phyloP scores from a whole-genome alignment of 1,139 yeast species.

The Eremothecium coryli region DNA sequence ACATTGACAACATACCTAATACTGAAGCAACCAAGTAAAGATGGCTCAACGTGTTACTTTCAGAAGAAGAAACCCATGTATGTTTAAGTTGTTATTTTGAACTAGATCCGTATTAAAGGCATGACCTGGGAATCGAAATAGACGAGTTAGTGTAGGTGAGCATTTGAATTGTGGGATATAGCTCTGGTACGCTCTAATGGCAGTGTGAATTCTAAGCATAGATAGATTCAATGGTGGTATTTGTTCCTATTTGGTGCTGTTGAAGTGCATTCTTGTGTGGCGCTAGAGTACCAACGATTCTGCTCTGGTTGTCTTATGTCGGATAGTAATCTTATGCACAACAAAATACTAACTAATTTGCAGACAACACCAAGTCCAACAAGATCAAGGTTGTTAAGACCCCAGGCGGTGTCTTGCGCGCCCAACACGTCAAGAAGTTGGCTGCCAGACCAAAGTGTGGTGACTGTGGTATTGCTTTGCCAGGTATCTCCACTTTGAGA shows the following conservation, averaged over 20 bases:
- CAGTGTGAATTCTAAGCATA: too few species aligned
- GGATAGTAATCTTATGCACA: background rate
- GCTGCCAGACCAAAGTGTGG: constrained; percentile 98
- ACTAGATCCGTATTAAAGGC: background rate
- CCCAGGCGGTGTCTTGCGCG: constrained; percentile 98
- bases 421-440: constrained; percentile 92
- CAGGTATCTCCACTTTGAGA: constrained; percentile 91
- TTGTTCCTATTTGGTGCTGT: too few species aligned
- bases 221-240: too few species aligned
- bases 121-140: background rate
- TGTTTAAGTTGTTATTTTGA: too few species aligned
- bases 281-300: too few species aligned
- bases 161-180: too few species aligned
- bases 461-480: constrained; percentile 89
- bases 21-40: constrained; percentile 30
- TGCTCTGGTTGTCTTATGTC: too few species aligned
- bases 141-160: background rate
- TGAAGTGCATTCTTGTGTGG: too few species aligned
- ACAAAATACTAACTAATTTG: constrained; percentile 10
- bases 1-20: background rate
- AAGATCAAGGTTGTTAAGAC: constrained; percentile 98
- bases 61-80: constrained; percentile 77
- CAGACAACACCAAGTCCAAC: constrained; percentile 98
- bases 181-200: too few species aligned
- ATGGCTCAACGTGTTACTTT: constrained; percentile 79